phyloP scores from a whole-genome alignment of 2,329 filamentous ascomycete species.

The Coniochaeta sp. region DNA sequence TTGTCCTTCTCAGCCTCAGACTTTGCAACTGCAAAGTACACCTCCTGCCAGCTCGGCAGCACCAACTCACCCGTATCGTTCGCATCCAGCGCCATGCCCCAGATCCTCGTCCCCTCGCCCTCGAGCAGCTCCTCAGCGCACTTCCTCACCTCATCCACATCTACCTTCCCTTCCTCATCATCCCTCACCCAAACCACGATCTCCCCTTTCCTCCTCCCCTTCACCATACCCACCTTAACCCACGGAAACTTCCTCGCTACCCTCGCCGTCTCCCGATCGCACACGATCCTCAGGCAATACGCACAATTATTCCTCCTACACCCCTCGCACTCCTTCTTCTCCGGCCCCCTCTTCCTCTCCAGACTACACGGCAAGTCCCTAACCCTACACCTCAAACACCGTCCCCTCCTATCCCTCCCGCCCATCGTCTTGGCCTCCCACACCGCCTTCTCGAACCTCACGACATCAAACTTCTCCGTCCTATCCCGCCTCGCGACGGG shows the following conservation, averaged over 20 bases:
- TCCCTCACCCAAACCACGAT: background rate
- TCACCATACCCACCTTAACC: background rate
- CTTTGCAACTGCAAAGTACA: background rate
- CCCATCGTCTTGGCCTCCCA: background rate
- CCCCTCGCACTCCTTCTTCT: background rate
- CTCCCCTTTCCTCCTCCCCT: background rate
- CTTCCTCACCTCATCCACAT: background rate
- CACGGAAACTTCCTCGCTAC: background rate
- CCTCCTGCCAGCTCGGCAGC: background rate
- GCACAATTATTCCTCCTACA: background rate
- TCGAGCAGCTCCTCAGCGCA: background rate
- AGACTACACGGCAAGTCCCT: background rate
- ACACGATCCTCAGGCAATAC: background rate
- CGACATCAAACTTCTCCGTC: background rate
- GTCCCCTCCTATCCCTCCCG: background rate
- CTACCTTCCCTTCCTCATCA: background rate
- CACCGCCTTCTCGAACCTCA: background rate
- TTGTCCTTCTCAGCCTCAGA: background rate
- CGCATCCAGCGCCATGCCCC: background rate
- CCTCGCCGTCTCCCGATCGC: background rate
- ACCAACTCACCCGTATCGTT: background rate
- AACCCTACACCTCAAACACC: background rate
- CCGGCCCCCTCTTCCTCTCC: background rate
- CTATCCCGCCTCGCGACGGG: background rate
- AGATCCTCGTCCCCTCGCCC: background rate